Evolutionary conservation across 352 stramenopile genomes (phyloP), one percentile per base, ranked within the genome.

Genomic region (Pythium vanterpoolii): DNA sequence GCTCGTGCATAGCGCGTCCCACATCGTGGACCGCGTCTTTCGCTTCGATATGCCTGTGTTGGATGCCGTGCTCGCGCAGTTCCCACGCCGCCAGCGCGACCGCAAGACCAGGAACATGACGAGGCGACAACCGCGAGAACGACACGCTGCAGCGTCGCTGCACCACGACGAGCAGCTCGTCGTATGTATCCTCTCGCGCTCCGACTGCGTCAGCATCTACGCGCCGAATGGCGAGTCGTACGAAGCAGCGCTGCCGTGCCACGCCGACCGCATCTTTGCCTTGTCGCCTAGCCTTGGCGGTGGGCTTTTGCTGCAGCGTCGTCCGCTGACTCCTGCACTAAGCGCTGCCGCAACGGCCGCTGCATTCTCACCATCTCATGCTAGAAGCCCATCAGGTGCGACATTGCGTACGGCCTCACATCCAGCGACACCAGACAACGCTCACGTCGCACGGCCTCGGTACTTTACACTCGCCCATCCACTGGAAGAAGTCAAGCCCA

Each of bases 401-500:
- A 21, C 47, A 40, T 42, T 40, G 23, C 27, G 36, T 24, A 21
- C 18, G 24, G 33, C 30, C 5, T n/a, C n/a, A n/a, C n/a, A n/a
- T n/a, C n/a, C n/a, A n/a, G 26, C 42, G n/a, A 28, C n/a, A 9
- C 3, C 18, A 16, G 16, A 51, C 39, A 18, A 31, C 34, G 5
- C 10, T 31, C 2, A 8, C 19, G 31, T 63, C 8, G 36, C 59
- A 1, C 77, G 69, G 28, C 82, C 84, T 9, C 69, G 77, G 13
- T 88, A 86, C 53, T 94, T 94, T 58, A 90, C 82, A 27, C 71
- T 94, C 3, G 50, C 71, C 30, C 78, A 89, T 47, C 84, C 84
- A 26, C 72, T 94, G 19, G 80, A 90, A 33, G 84, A 94, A 51
- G 74, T 92, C 31, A 89, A 87, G 53, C 84, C 84, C 3, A 66